Evolutionary conservation across 805 yeast genomes (phyloP), one percentile per base, ranked within the genome.

Genomic region (Candida ulmi): DNA sequence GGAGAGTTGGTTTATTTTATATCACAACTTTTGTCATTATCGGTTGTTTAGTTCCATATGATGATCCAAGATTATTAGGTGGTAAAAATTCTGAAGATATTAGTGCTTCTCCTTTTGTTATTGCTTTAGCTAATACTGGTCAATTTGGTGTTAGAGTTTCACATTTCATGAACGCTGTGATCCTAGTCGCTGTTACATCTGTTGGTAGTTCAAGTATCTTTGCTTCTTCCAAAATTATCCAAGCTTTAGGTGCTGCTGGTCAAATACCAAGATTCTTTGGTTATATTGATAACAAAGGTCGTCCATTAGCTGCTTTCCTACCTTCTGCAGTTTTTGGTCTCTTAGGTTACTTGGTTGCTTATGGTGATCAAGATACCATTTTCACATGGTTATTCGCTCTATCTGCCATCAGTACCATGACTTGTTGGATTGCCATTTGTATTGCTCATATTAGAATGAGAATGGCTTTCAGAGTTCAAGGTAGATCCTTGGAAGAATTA

Each of bases 1-100:
- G 91, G 90, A 72, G 93, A 62, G 80, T 85, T 41, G 63, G 80
- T n/a, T 59, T 83, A 48, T 84, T 85, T 57, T 86, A 86, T 63
- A 68, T 86, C 58, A 63, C 72, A 11, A 68, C 80, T 45, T 72
- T 63, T 56, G 78, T 63, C 41, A 67, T 72, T 48, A 74, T 69
- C 50, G 83, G 88, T 31, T 76, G 83, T 50, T 66, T 86, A 42
- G 93, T 86, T 11, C 91, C 93, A 13, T 81, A 72, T 56, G 68
- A 62, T 42, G 74, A 77, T 45, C 51, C 57, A 4, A 60, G 76
- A 43, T 60, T 83, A 37, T 40, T 72, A 37, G 62, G 62, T 24
- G 77, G 76, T 42, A 60, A 71, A 21, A 57, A 71, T 33, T 69
- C 68, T 27, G 77, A 71, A 42, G 79, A 76, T 49, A 80, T 81